A percentile compares a stretch with the other conserved stretches of the same genome.
Conservation (phyloP, 768 basidiomycete species). For the Crepidotus variabilis region DNA sequence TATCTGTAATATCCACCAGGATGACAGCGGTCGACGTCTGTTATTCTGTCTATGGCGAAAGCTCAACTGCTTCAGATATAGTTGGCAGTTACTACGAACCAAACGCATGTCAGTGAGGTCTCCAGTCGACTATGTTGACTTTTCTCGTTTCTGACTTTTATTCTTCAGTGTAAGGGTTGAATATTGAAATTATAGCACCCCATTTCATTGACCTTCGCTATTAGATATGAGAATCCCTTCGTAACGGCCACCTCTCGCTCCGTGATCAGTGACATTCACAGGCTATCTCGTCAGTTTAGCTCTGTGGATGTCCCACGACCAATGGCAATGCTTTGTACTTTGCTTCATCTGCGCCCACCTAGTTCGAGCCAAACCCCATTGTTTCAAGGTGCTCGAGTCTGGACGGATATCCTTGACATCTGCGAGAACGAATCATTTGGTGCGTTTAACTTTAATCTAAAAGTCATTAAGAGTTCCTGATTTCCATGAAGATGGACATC, state of each 20-base stretch:
- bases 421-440: slow-evolving; percentile 81
- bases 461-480: slow-evolving; percentile 1
- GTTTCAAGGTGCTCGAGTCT: slow-evolving; percentile 64
- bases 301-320: slow-evolving; percentile 68
- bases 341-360: slow-evolving; percentile 45
- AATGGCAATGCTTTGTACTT: slow-evolving; percentile 50
- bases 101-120: slow-evolving; percentile 50
- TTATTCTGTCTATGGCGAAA: slow-evolving; percentile 63
- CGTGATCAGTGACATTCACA: slow-evolving; percentile 69
- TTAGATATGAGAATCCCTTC: slow-evolving; percentile 76
- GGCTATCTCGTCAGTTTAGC: slow-evolving; percentile 55
- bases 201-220: slow-evolving; percentile 8
- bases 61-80: slow-evolving; percentile 43
- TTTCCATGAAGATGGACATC: slow-evolving; percentile 56
- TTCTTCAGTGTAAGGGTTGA: slow-evolving; percentile 37
- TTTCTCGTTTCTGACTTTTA: slow-evolving; percentile 13
- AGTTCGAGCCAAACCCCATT: slow-evolving; percentile 31
- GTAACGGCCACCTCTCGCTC: slow-evolving; percentile 72
- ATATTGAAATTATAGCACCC: background rate
- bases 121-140: slow-evolving; percentile 5
- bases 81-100: slow-evolving; percentile 67
- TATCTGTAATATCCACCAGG: slow-evolving; percentile 42
- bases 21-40: slow-evolving; percentile 67
- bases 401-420: slow-evolving; percentile 73
- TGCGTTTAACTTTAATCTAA: slow-evolving; percentile 22